Conservation (phyloP, 2,329 filamentous ascomycete genomes). For the Trichoderma endophyticum region DNA sequence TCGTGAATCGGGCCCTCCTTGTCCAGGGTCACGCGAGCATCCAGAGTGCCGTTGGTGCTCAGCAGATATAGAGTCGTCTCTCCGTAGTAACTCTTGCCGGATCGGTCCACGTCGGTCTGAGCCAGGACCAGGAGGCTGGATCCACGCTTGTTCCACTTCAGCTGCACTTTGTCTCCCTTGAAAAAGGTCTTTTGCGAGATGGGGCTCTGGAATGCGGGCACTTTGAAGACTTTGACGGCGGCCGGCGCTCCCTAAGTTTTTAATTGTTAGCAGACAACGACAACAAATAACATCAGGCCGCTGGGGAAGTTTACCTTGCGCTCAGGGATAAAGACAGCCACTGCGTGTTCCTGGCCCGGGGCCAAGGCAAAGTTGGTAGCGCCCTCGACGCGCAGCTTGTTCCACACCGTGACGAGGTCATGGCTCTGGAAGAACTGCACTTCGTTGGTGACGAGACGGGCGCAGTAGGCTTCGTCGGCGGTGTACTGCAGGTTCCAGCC, state of each 20-base stretch:
- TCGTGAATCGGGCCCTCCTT: slow-evolving; percentile 98
- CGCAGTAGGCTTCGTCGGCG: slow-evolving; percentile 87
- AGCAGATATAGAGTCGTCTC: slow-evolving; percentile 96
- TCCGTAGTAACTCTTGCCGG: slow-evolving; percentile 98
- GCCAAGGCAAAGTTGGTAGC: slow-evolving; percentile 86
- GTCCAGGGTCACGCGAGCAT: slow-evolving; percentile 86
- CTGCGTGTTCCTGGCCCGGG: slow-evolving; percentile 82
- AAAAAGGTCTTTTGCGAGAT: slow-evolving; percentile 98
- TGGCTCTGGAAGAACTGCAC: slow-evolving; percentile 94
- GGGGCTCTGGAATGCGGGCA: slow-evolving; percentile 77
- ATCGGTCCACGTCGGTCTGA: slow-evolving; percentile 96
- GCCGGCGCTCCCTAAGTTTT: slow-evolving; percentile 76
- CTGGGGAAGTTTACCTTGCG: slow-evolving; percentile 67
- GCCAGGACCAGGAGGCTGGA: slow-evolving; percentile 91
- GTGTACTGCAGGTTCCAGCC: slow-evolving; percentile 99
- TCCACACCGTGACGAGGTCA: slow-evolving; percentile 84
- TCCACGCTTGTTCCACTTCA: slow-evolving; percentile 95
- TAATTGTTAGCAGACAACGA: not conserved
- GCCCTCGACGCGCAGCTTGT: slow-evolving; percentile 90
- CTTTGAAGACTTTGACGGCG: slow-evolving; percentile 88
- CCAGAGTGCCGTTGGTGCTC: slow-evolving; percentile 85
- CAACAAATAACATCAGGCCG: not conserved
- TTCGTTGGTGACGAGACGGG: slow-evolving; percentile 91
- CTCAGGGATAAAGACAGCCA: slow-evolving; percentile 94
- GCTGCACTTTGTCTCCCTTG: slow-evolving; percentile 97